phyloP scores from a whole-genome alignment of 495 filamentous ascomycete species.

The Mycothermus thermophilus region DNA sequence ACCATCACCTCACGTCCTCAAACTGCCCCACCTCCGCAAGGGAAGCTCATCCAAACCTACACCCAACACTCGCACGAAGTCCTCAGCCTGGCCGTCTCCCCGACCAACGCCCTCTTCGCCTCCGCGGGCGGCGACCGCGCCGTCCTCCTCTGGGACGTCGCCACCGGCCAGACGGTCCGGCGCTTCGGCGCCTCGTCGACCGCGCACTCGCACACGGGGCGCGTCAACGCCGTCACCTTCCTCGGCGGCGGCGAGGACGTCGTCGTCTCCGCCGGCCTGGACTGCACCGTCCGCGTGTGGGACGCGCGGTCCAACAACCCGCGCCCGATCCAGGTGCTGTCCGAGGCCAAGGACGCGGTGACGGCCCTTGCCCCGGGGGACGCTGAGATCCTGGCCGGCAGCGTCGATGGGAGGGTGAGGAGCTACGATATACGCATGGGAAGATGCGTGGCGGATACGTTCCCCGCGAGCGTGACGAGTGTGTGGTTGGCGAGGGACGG shows the following conservation, averaged over 20 bases:
- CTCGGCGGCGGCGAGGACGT: constrained; percentile 57
- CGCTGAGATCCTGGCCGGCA: constrained; percentile 51
- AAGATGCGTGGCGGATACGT: constrained; percentile 53
- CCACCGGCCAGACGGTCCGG: constrained; percentile 55
- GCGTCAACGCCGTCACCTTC: constrained; percentile 67
- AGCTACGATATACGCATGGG: constrained; percentile 85
- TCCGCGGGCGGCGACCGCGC: constrained; percentile 75
- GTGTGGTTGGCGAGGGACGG: constrained; percentile 55
- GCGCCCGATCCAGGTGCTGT: constrained; percentile 65
- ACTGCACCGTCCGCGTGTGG: constrained; percentile 79
- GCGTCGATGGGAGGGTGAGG: constrained; percentile 76
- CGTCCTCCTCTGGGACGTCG: constrained; percentile 90
- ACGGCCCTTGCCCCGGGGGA: constrained; percentile 42
- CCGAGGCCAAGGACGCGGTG: constrained; percentile 68
- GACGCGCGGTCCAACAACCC: constrained; percentile 47
- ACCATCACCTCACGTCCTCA: constrained; percentile 4
- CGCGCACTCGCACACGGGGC: constrained; percentile 46
- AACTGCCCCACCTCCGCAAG: constrained; percentile 15
- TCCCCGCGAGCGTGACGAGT: constrained; percentile 54
- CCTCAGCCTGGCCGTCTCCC: constrained; percentile 60
- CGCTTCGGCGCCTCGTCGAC: constrained; percentile 44
- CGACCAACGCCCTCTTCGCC: constrained; percentile 67
- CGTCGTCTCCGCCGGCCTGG: constrained; percentile 61
- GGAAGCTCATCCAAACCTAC: constrained; percentile 67
- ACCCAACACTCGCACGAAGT: constrained; percentile 82